A percentile compares a stretch with the other conserved stretches of the same genome.
Evolutionary conservation across 2,329 filamentous ascomycete genomes (phyloP).

Genomic region (Trichoderma aggressivum): DNA sequence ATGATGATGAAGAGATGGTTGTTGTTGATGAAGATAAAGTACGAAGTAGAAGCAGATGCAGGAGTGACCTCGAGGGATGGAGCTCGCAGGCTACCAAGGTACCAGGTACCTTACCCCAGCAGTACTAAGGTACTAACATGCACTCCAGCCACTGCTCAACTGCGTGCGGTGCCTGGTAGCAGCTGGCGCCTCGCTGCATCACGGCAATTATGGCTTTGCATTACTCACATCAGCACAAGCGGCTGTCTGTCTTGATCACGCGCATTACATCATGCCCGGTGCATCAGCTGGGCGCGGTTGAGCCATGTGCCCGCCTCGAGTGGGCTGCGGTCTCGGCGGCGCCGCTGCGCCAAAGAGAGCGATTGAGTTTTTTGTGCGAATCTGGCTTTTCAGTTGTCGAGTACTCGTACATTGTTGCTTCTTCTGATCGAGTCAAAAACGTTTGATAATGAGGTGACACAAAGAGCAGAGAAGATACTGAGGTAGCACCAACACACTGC

Average conservation of each 20-base stretch:
- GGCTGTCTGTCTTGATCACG: neutral
- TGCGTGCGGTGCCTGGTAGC: neutral
- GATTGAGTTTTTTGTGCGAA: neutral
- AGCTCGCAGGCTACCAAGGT: neutral
- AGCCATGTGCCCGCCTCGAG: slow-evolving; percentile 12
- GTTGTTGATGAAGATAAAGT: neutral
- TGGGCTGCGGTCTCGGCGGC: slow-evolving; percentile 1
- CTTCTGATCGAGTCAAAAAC: neutral
- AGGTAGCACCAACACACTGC: neutral
- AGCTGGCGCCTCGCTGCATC: neutral
- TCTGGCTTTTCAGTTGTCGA: too few relatives aligned
- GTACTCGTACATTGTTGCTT: too few relatives aligned
- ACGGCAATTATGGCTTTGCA: neutral
- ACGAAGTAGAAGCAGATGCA: neutral
- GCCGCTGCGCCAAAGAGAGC: neutral
- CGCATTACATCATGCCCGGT: neutral
- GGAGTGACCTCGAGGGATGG: neutral
- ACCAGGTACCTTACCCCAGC: neutral
- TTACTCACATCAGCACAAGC: neutral
- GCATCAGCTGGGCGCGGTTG: neutral
- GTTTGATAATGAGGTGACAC: neutral
- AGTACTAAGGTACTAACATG: neutral
- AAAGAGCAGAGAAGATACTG: neutral
- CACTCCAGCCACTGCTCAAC: neutral
- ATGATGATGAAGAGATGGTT: neutral